Evolutionary conservation across 768 basidiomycete genomes (phyloP).

Genomic region (Suillus sp.): DNA sequence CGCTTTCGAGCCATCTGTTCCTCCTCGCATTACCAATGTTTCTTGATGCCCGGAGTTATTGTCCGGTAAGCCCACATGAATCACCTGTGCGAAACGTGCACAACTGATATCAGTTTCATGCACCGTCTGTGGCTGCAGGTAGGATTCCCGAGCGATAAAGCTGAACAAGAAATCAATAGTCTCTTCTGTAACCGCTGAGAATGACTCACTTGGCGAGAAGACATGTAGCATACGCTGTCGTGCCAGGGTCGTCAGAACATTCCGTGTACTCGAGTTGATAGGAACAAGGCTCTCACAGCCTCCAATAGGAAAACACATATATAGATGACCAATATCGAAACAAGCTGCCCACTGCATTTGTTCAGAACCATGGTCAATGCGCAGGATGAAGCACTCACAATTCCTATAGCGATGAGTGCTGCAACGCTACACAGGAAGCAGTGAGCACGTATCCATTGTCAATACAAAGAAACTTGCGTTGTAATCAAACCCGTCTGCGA

Average conservation of each 20-base stretch:
- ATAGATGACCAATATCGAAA: slow-evolving; percentile 23
- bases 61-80: neutral
- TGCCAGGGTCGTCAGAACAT: neutral
- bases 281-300: slow-evolving; percentile 21
- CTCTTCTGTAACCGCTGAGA: neutral
- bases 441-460: neutral
- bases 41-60: neutral
- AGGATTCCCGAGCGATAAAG: slow-evolving; percentile 32
- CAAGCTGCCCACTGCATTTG: slow-evolving; percentile 22
- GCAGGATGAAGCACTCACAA: slow-evolving; percentile 20
- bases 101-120: neutral
- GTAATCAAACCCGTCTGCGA: slow-evolving; percentile 33
- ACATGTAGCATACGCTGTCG: slow-evolving; percentile 30
- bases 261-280: neutral
- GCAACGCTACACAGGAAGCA: slow-evolving; percentile 16
- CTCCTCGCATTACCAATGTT: neutral
- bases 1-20: neutral
- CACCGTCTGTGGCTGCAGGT: slow-evolving; percentile 14
- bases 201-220: slow-evolving; percentile 31
- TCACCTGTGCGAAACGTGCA: neutral
- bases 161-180: slow-evolving; percentile 16
- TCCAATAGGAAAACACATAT: slow-evolving; percentile 30
- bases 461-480: slow-evolving; percentile 15
- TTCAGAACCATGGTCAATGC: neutral
- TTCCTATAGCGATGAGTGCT: slow-evolving; percentile 13